Base-by-base conservation (phyloP, 164 flowering plant genomes). In the Malania oleifera region DNA sequence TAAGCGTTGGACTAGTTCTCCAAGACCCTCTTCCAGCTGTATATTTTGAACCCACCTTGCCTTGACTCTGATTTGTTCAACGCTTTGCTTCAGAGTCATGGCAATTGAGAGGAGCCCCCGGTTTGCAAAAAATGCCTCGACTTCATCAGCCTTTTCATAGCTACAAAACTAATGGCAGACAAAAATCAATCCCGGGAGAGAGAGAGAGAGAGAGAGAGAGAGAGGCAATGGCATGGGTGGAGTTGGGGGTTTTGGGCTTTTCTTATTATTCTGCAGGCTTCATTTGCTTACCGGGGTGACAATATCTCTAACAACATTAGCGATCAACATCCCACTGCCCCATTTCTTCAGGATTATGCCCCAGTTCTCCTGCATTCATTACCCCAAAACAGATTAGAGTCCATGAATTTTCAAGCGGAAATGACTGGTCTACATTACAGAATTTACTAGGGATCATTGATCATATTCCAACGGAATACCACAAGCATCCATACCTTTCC, bases 281-380 rank as follows among this genome's bases (percentile, higher is more conserved):
- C 13, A 47, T 12, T 24, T 29, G 35, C 64, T 63, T 64, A 76
- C 80, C 57, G 57, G 63, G 14, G 45, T 29, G 35, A 76, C 51
- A n/a, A 76, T 63, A 18, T 52, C 31, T 27, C 46, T 56, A 6
- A 67, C 38, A 56, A 69, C 60, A 25, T 52, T 40, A 5, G 57
- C 37, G 20, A 76, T 54, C 18, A 72, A 60, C 54, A 73, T 18
- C 17, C 62, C 72, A 40, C 53, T 20, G 35, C 70, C 80, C 61
- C 60, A 76, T 56, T 58, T 76, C 28, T 53, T 67, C 5, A 67
- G 27, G 25, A 75, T 70, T 20, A 10, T 25, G 12, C 72, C 74
- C 80, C 74, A 72, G 46, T 72, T 75, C 18, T 64, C 80, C 80
- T 76, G 68, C 70, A 74, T 27, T 62, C 15, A 31, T 50, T 29